A percentile compares a stretch with the other conserved stretches of the same genome.
Conservation (phyloP, 2,329 filamentous ascomycete species). For the Epichloe scottii region DNA sequence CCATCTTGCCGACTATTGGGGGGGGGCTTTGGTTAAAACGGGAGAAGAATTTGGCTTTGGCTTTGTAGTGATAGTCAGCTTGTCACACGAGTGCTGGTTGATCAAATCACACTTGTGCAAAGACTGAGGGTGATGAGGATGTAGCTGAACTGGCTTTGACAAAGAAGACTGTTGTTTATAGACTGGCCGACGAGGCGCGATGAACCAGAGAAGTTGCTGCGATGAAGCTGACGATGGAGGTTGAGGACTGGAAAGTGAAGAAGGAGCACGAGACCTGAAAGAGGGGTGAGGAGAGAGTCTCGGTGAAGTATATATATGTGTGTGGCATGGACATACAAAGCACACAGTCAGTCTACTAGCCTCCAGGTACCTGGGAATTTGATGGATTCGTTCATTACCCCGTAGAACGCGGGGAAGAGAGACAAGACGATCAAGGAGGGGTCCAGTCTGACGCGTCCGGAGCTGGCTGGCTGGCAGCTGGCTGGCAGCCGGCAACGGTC, state of each 20-base stretch:
- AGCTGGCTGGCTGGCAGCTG: neutral
- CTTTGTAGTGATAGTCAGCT: neutral
- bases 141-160: neutral
- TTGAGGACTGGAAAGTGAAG: too few species aligned
- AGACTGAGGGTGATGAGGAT: neutral
- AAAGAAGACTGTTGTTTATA: neutral
- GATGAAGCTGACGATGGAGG: neutral
- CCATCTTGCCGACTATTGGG: slow-evolving; percentile 33
- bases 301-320: too few species aligned
- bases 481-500: neutral
- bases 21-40: slow-evolving; percentile 5
- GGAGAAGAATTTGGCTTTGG: slow-evolving; percentile 1
- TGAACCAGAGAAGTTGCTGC: neutral
- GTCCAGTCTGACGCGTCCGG: neutral
- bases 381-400: neutral
- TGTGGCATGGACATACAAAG: too few species aligned
- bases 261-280: too few species aligned
- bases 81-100: neutral
- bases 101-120: neutral
- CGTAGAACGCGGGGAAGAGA: neutral
- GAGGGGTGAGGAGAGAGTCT: too few species aligned
- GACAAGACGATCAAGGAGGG: too few species aligned
- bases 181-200: neutral
- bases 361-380: too few species aligned
- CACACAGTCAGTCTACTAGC: too few species aligned